Conservation (phyloP, 2,329 filamentous ascomycete genomes). For the Cordyceps javanica region DNA sequence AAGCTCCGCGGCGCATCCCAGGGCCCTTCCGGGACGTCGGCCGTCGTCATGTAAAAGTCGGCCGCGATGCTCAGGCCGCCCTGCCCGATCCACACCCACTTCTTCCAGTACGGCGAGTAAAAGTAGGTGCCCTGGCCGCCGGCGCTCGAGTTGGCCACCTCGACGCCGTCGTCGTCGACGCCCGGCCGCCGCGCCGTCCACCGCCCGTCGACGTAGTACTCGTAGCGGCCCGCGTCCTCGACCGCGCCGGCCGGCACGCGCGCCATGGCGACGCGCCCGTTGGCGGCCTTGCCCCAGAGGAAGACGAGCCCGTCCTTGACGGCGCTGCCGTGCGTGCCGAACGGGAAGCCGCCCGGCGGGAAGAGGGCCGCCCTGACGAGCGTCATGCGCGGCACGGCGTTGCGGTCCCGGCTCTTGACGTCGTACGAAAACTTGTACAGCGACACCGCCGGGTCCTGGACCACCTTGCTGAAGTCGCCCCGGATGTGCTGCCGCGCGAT, state of each 20-base stretch:
- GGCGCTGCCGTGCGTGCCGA: constrained; percentile 15
- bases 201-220: constrained; percentile 16
- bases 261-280: constrained; percentile 16
- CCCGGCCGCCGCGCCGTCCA: constrained; percentile 16
- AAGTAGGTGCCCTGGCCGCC: constrained; percentile 20
- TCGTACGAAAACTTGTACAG: constrained; percentile 11
- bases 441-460: constrained; percentile 9
- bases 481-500: constrained; percentile 9
- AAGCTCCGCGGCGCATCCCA: constrained; percentile 12
- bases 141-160: constrained; percentile 17
- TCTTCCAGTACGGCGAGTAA: constrained; percentile 16
- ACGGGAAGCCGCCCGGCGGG: constrained; percentile 6
- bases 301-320: constrained; percentile 16
- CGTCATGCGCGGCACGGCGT: constrained; percentile 5
- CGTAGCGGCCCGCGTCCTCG: constrained; percentile 17
- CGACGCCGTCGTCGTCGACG: constrained; percentile 13
- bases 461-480: constrained; percentile 7
- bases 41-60: constrained; percentile 19
- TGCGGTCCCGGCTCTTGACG: constrained; percentile 8
- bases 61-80: constrained; percentile 14
- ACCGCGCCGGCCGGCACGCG: constrained; percentile 15
- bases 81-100: constrained; percentile 21
- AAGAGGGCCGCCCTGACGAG: constrained; percentile 13
- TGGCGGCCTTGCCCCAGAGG: constrained; percentile 16
- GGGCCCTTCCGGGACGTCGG: constrained; percentile 14